Conservation (phyloP, 2,329 filamentous ascomycete species). For the Xylaria sp. region DNA sequence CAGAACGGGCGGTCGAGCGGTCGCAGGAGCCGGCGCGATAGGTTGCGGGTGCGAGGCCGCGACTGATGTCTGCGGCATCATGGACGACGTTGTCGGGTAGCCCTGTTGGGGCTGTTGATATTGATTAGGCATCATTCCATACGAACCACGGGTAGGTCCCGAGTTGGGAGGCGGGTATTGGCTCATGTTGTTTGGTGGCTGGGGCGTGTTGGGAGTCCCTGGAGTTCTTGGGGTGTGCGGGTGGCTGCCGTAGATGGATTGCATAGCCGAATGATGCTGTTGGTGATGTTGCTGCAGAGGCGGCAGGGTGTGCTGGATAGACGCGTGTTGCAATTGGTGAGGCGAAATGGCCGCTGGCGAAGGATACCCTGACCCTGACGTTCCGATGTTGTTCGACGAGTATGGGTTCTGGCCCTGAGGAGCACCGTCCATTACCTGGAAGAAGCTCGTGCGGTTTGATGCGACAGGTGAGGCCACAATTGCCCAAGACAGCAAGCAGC, state of each 20-base stretch:
- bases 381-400: constrained; percentile 60
- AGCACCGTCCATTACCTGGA: constrained; percentile 56
- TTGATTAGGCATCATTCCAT: constrained; percentile 57
- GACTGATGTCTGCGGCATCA: constrained; percentile 69
- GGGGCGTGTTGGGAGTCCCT: constrained; percentile 65
- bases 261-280: constrained; percentile 51
- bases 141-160: constrained; percentile 49
- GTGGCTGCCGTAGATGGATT: constrained; percentile 60
- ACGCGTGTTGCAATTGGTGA: constrained; percentile 53
- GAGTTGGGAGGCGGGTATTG: constrained; percentile 36
- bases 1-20: constrained; percentile 60
- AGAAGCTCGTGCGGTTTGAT: constrained; percentile 26
- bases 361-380: constrained; percentile 54
- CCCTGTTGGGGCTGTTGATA: constrained; percentile 57
- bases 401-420: constrained; percentile 44
- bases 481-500: constrained; percentile 29
- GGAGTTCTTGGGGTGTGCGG: constrained; percentile 65
- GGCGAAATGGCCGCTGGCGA: constrained; percentile 55
- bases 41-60: constrained; percentile 73
- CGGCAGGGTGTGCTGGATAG: constrained; percentile 58
- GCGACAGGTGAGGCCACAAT: constrained; percentile 30
- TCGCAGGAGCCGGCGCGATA: constrained; percentile 71
- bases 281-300: constrained; percentile 54
- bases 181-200: constrained; percentile 55
- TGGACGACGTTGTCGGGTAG: constrained; percentile 59